Base-by-base conservation (phyloP, 176 grass and related monocot species). In the Oryza glaberrima region DNA sequence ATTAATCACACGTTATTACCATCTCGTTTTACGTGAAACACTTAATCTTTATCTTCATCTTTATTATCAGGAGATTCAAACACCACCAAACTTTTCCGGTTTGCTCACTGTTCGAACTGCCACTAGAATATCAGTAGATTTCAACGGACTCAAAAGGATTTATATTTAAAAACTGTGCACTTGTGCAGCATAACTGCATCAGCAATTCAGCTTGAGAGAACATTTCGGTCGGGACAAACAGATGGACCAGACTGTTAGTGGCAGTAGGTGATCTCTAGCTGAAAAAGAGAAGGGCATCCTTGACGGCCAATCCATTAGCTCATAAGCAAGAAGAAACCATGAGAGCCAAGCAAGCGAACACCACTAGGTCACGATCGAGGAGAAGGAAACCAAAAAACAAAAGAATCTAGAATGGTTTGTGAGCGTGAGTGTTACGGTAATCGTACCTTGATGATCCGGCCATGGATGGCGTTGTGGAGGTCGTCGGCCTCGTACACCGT, bases 401-500 rank as follows among this genome's bases (percentile, higher is more conserved):
- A 56, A 76, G 38, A 15, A 86, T 9, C 9, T 40, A 40, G 8
- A 48, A 3, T 1, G 9, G 15, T 9, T 17, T 20, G 14, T 2
- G 63, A 44, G 64, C 36, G 22, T 38, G 34, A n/a, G 4, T 25
- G 52, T 44, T 2, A 32, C 2, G 11, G 9, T 1, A 10, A 51
- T 87, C 43, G 43, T 44, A 93, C 94, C 86, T 93, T 23, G 26
- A 89, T 90, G 34, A 94, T 83, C 23, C 84, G 70, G 69, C 79
- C 90, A 76, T 69, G 72, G 69, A 94, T 73, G 70, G 81, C 58
- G 72, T 92, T 82, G 79, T 90, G 90, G 41, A 97, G 89, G 46
- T 94, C 85, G 79, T 83, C 71, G 25, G 91, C 89, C 81, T 97
- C 89, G 70, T 88, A 92, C 75, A 97, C 85, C 3, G 94, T 92